Base-by-base conservation (phyloP, 2,329 filamentous ascomycete species). In the Trichoderma sp. region DNA sequence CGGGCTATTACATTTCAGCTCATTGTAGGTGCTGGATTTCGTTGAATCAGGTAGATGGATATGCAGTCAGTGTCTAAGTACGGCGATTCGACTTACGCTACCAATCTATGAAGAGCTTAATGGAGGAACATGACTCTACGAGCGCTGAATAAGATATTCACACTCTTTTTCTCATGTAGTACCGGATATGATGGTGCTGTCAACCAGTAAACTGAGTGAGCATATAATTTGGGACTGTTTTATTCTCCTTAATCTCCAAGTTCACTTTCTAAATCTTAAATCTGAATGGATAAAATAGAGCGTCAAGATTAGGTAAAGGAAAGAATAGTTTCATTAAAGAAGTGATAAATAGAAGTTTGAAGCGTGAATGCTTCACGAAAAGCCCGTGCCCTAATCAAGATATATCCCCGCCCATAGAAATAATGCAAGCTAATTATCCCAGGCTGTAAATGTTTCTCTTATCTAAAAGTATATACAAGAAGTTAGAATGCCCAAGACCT, bases 401-500 rank as follows among this genome's bases (percentile, higher is more conserved):
- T 27, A 5, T 19, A 35, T 11, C 2, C 11, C 52, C 8, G n/a
- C n/a, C 21, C 43, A 52, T 35, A 16, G 13, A 33, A 49, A 29
- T 52, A 61, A 13, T 29, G 13, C 43, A 24, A 65, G 21, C 6
- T 52, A 43, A 21, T 37, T 27, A 16, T n/a, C 27, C 49, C 21
- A 52, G 27, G 5, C 3, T 33, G 33, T 27, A 57, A 21, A 35
- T 47, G 19, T n/a, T 13, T 19, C 5, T 29, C 43, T 14, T 5
- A 19, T 49, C 7, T 35, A 49, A 62, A 53, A 56, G 43, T 65
- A 57, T 57, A 10, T 49, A 4, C 35, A 49, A 66, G 52, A 66
- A 65, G 47, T 8, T 31, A 31, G n/a, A 49, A 49, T 29, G 13
- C 6, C 37, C 53, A n/a, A 49, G 29, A 13, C 35, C 40, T 21